A percentile compares a stretch with the other conserved stretches of the same genome.
Evolutionary conservation across 2,329 filamentous ascomycete genomes (phyloP).

Genomic region (Chaetomium olivaceum): DNA sequence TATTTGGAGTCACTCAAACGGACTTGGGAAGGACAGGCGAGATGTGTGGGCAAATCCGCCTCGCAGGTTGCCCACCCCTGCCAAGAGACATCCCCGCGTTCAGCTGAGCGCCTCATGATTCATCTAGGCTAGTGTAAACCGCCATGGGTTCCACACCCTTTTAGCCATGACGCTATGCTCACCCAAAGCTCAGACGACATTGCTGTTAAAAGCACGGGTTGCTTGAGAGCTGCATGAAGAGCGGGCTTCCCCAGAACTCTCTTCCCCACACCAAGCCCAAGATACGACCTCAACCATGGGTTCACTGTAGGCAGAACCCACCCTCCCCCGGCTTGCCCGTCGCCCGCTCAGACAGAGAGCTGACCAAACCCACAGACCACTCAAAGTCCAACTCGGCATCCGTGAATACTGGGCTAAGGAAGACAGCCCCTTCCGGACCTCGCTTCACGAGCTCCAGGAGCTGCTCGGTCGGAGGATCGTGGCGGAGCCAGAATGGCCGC

Average conservation of each 20-base stretch:
- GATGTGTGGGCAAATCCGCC: slow-evolving; percentile 10
- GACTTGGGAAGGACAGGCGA: neutral
- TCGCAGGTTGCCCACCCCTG: slow-evolving; percentile 18
- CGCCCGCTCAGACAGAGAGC: neutral
- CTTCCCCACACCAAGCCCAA: neutral
- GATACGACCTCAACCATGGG: slow-evolving; percentile 23
- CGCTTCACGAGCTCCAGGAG: slow-evolving; percentile 33
- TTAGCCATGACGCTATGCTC: neutral
- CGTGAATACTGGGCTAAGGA: slow-evolving; percentile 46
- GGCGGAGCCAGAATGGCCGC: slow-evolving; percentile 47
- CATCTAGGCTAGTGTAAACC: neutral
- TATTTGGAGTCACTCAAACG: neutral
- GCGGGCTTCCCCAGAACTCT: neutral
- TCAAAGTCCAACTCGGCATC: slow-evolving; percentile 46
- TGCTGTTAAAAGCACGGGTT: neutral
- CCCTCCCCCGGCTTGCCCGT: neutral
- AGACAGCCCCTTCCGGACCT: slow-evolving; percentile 38
- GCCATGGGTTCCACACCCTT: neutral
- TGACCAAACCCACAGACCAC: slow-evolving; percentile 38
- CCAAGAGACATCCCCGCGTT: slow-evolving; percentile 25
- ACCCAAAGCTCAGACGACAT: neutral
- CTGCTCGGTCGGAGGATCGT: slow-evolving; percentile 44
- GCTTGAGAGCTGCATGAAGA: neutral
- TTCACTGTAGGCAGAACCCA: slow-evolving; percentile 20
- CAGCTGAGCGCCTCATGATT: slow-evolving; percentile 24